These are phyloP conservation scores for Cryptomeria japonica DNA, from an alignment of 75 land plant genomes.

Conservation along the genomic window DNA sequence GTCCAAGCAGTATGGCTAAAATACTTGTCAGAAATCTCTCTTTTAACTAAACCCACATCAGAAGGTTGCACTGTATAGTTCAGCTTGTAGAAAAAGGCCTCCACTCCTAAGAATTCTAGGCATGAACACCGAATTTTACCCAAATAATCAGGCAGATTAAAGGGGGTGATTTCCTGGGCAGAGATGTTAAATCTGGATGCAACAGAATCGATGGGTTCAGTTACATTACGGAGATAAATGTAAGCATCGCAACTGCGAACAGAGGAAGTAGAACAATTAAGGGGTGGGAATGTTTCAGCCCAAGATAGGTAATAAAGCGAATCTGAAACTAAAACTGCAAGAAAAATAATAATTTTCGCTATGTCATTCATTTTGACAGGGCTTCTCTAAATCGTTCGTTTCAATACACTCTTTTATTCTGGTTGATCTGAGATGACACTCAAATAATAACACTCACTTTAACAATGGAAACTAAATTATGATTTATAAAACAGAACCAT, in stretches of 20 bases:
- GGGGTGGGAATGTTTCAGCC: not conserved
- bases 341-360: not conserved
- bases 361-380: no score
- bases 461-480: no score
- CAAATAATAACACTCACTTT: no score
- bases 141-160: not conserved
- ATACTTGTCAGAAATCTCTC: not conserved
- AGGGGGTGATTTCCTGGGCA: not conserved
- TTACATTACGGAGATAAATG: not conserved
- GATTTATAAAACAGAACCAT: no score
- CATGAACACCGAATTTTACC: not conserved
- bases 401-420: no score
- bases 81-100: not conserved
- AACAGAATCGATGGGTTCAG: not conserved
- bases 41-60: not conserved
- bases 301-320: not conserved
- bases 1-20: not conserved
- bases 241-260: not conserved
- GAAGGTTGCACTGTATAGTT: not conserved
- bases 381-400: no score
- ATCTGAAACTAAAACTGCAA: not conserved
- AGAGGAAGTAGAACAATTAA: not conserved
- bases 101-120: not conserved
- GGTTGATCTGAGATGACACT: no score
- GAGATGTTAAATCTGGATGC: not conserved